Evolutionary conservation across 2,329 filamentous ascomycete genomes (phyloP).

Genomic region (Didymellaceae sp.): DNA sequence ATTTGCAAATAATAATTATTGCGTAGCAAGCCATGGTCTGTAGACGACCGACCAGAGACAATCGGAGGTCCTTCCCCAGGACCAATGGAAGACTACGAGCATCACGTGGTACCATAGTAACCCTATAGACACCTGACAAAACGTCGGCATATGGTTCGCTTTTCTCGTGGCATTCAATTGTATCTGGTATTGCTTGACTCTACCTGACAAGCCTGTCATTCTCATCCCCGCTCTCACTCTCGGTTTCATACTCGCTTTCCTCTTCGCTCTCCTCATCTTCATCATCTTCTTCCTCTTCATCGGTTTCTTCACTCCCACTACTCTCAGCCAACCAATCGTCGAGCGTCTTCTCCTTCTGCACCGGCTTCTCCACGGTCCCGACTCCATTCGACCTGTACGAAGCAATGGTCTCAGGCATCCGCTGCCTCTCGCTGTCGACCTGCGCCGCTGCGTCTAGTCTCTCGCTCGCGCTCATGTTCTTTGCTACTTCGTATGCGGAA

Average conservation of each 20-base stretch:
- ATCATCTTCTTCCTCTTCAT: slow-evolving; percentile 63
- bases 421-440: slow-evolving; percentile 35
- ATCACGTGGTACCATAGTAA: too few species aligned
- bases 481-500: slow-evolving; percentile 39
- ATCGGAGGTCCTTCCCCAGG: too few species aligned
- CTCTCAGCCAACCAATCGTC: slow-evolving; percentile 85
- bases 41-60: too few species aligned
- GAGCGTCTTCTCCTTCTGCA: slow-evolving; percentile 73
- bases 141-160: too few species aligned
- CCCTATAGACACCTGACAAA: too few species aligned
- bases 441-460: slow-evolving; percentile 66
- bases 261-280: slow-evolving; percentile 62
- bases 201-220: slow-evolving; percentile 47
- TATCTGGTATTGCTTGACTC: neutral
- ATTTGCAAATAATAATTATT: too few species aligned
- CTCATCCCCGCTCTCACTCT: slow-evolving; percentile 56
- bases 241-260: slow-evolving; percentile 64
- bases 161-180: too few species aligned
- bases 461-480: slow-evolving; percentile 65
- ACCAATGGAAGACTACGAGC: too few species aligned
- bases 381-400: slow-evolving; percentile 52
- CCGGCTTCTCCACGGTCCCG: slow-evolving; percentile 19
- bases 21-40: too few species aligned
- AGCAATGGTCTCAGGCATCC: slow-evolving; percentile 45
- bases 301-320: slow-evolving; percentile 58